A percentile compares a stretch with the other conserved stretches of the same genome.
Conservation (phyloP, 2,329 filamentous ascomycete species). For the Xylaria multiplex region DNA sequence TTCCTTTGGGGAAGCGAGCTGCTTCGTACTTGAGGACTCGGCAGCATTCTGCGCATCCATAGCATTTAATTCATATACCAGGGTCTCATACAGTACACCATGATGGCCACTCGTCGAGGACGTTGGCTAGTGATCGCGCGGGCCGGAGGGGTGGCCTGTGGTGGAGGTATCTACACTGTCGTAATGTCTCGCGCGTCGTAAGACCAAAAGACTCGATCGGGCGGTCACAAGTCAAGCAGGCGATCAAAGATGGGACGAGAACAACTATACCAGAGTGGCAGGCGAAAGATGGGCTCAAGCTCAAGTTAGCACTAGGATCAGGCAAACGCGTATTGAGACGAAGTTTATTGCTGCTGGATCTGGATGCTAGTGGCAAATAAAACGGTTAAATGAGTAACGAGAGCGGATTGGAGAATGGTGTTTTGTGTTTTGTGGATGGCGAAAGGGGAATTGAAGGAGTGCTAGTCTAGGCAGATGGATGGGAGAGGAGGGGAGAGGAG, state of each 20-base stretch:
- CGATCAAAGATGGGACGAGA: constrained; percentile 21
- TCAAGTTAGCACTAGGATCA: constrained; percentile 28
- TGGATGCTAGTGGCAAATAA: constrained; percentile 15
- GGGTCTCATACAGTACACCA: constrained; percentile 64
- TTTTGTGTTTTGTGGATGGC: constrained; percentile 23
- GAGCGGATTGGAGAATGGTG: constrained; percentile 34
- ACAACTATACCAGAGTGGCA: constrained; percentile 12
- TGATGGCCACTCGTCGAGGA: constrained; percentile 61
- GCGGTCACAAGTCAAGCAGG: constrained; percentile 33
- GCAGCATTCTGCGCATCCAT: constrained; percentile 76
- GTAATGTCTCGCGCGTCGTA: constrained; percentile 27
- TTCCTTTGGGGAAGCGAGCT: constrained; percentile 63
- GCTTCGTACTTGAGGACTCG: constrained; percentile 70
- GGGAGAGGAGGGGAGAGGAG: no score
- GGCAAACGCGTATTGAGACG: constrained; percentile 20
- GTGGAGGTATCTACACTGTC: constrained; percentile 17
- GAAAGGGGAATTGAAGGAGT: constrained; percentile 30
- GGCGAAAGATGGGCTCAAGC: constrained; percentile 22
- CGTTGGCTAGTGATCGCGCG: constrained; percentile 42
- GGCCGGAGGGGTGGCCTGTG: constrained; percentile 22
- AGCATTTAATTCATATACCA: constrained; percentile 67
- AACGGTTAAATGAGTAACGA: constrained; percentile 8
- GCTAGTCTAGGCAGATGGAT: constrained; percentile 2
- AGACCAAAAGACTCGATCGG: constrained; percentile 30
- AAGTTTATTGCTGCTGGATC: constrained; percentile 14